Conservation (phyloP, 495 filamentous ascomycete species). For the Aspergillus taichungensis region DNA sequence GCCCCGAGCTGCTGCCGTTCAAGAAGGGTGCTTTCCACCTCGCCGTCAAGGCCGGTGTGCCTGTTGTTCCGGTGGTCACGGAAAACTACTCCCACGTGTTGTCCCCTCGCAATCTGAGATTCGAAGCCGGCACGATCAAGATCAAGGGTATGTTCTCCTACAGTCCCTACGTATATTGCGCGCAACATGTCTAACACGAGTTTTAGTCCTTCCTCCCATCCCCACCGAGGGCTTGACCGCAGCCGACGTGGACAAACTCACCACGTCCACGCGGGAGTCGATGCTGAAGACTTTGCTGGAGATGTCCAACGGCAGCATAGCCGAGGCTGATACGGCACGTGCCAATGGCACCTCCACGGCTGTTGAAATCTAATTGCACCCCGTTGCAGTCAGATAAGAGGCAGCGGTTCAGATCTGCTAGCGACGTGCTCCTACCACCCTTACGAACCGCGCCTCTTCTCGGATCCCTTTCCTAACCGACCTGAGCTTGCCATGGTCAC, state of each 20-base stretch:
- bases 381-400: too few relatives aligned
- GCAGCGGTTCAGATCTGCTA: neutral
- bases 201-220: slow-evolving; percentile 72
- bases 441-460: neutral
- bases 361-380: slow-evolving; percentile 27
- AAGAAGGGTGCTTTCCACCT: slow-evolving; percentile 99
- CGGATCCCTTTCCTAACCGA: too few relatives aligned
- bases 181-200: neutral
- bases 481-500: too few relatives aligned
- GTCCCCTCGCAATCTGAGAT: slow-evolving; percentile 57
- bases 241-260: slow-evolving; percentile 74
- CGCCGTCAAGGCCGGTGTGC: slow-evolving; percentile 86
- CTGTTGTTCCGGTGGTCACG: slow-evolving; percentile 79
- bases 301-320: slow-evolving; percentile 38
- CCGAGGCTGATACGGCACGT: slow-evolving; percentile 11
- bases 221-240: slow-evolving; percentile 65
- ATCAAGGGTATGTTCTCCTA: slow-evolving; percentile 55
- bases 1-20: slow-evolving; percentile 76
- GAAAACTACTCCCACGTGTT: slow-evolving; percentile 81
- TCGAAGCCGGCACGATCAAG: slow-evolving; percentile 67
- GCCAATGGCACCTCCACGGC: slow-evolving; percentile 28
- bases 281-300: slow-evolving; percentile 71
- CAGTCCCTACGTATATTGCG: neutral
- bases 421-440: neutral
- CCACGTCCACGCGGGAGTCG: slow-evolving; percentile 57